Conservation (phyloP, 768 basidiomycete genomes). For the Strobilomyces echinocephalus region DNA sequence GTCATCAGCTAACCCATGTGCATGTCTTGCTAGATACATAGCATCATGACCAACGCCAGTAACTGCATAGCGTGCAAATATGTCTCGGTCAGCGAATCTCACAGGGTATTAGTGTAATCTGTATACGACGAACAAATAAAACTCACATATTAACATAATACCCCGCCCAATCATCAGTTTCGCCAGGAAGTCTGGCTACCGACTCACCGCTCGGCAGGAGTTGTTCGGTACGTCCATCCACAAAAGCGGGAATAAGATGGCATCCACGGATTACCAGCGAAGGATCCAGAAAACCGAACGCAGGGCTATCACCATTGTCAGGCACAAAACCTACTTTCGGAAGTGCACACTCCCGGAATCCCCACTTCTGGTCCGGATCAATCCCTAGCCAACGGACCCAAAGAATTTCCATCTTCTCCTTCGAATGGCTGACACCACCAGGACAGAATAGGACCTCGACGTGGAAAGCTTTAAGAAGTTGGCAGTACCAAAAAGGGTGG, state of each 20-base stretch:
- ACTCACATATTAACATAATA: background rate
- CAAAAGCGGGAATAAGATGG: background rate
- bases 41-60: no score
- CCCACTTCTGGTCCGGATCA: background rate
- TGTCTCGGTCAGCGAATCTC: conserved; percentile 7
- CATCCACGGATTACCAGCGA: background rate
- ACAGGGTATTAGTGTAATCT: no score
- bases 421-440: background rate
- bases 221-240: background rate
- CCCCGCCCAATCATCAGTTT: background rate
- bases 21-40: no score
- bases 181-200: background rate
- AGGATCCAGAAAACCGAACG: background rate
- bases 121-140: no score
- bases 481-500: conserved; percentile 4
- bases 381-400: background rate
- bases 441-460: background rate
- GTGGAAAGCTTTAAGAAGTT: background rate
- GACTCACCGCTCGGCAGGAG: background rate
- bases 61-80: no score
- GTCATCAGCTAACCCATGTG: no score
- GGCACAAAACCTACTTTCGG: background rate
- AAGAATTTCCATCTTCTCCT: background rate
- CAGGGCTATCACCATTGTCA: background rate
- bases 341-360: background rate